A percentile compares a stretch with the other conserved stretches of the same genome.
These are phyloP conservation scores for Globisporangium cederbergense DNA, from an alignment of 352 stramenopile genomes.

Conservation along the genomic window DNA sequence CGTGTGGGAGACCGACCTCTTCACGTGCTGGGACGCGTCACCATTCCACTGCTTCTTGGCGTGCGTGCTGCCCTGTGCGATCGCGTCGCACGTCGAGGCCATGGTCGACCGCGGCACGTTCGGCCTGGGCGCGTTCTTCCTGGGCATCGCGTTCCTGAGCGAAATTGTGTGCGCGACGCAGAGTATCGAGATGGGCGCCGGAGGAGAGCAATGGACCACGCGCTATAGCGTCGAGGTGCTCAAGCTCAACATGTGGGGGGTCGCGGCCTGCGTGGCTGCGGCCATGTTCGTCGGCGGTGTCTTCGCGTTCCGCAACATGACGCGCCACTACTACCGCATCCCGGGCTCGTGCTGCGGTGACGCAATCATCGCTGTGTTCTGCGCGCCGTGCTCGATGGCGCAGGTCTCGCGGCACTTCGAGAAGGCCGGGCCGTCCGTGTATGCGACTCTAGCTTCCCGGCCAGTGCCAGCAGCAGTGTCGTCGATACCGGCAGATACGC, in stretches of 20 bases:
- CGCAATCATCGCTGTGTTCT: neutral
- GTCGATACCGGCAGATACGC: conserved; percentile 1
- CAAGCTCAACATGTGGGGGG: conserved; percentile 11
- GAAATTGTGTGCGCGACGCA: conserved; percentile 10
- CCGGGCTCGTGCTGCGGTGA: conserved; percentile 10
- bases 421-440: conserved; percentile 9
- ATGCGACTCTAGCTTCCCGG: neutral
- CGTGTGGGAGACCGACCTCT: conserved; percentile 14
- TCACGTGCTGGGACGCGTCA: conserved; percentile 14
- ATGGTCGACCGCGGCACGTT: conserved; percentile 12
- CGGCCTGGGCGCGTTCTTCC: conserved; percentile 9
- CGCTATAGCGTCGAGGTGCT: conserved; percentile 8
- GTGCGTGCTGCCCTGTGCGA: conserved; percentile 12
- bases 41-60: conserved; percentile 13
- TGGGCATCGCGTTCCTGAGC: conserved; percentile 13
- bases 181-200: conserved; percentile 6
- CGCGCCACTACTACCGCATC: conserved; percentile 15
- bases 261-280: neutral
- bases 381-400: conserved; percentile 13
- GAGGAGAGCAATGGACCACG: conserved; percentile 1
- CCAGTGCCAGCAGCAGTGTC: neutral
- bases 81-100: conserved; percentile 15
- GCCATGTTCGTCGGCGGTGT: conserved; percentile 12
- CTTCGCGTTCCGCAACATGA: conserved; percentile 17
- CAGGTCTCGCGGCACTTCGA: conserved; percentile 13